These are phyloP conservation scores for Nigrospora osmanthi DNA, from an alignment of 2,329 filamentous ascomycete species.

Conservation along the genomic window DNA sequence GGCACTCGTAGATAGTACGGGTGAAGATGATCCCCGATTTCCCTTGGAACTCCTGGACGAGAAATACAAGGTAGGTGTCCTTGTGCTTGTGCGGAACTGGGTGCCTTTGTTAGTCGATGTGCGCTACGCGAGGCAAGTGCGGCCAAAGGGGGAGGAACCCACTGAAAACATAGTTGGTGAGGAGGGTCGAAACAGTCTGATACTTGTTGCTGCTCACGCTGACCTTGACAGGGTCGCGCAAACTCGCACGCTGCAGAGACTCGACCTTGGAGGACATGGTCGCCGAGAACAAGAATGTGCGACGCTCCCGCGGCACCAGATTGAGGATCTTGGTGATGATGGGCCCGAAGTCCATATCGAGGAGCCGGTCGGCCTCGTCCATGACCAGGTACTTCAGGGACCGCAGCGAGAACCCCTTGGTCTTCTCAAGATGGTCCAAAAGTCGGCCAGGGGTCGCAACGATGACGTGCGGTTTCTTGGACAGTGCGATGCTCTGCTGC, in stretches of 20 bases:
- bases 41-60: slow-evolving; percentile 82
- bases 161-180: slow-evolving; percentile 81
- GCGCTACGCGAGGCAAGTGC: too few relatives aligned
- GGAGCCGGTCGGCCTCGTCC: slow-evolving; percentile 86
- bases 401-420: slow-evolving; percentile 85
- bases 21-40: slow-evolving; percentile 86
- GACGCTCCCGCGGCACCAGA: slow-evolving; percentile 58
- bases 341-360: slow-evolving; percentile 80
- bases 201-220: slow-evolving; percentile 78
- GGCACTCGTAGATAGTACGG: slow-evolving; percentile 83
- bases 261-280: slow-evolving; percentile 90
- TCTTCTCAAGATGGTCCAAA: slow-evolving; percentile 91
- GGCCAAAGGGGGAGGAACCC: neutral
- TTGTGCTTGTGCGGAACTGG: neutral
- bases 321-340: slow-evolving; percentile 70
- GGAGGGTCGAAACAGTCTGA: slow-evolving; percentile 82
- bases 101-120: too few relatives aligned
- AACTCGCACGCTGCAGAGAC: slow-evolving; percentile 78
- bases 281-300: slow-evolving; percentile 79
- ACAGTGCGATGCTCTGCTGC: slow-evolving; percentile 78
- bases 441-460: slow-evolving; percentile 87
- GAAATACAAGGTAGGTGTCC: slow-evolving; percentile 79
- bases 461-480: slow-evolving; percentile 92
- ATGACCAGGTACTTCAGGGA: slow-evolving; percentile 83
- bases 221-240: slow-evolving; percentile 77